Evolutionary conservation across 768 basidiomycete species (phyloP), one percentile per base, ranked within the genome.

Genomic region (Agaricus bisporus): DNA sequence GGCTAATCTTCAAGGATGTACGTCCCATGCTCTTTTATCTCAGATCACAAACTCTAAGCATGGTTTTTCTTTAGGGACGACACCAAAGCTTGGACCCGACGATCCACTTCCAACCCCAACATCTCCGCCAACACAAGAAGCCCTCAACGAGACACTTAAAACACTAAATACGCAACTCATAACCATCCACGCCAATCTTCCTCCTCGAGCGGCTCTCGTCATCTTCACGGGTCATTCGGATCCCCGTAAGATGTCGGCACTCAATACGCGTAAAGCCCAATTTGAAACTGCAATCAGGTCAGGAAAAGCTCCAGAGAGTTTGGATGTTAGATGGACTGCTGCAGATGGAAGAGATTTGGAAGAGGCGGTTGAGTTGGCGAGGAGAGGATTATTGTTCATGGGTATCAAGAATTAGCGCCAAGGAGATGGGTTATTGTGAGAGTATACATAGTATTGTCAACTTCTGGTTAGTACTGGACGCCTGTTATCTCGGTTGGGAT

Each of bases 221-320:
- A 73, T 98, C 37, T 84, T 97, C 63, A 90, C 88, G 0, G 94
- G 95, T 1, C 92, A 98, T 63, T 83, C 85, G 0, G 91, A 97
- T 65, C 94, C 95, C 0, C 81, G 91, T 0, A 72, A 67, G 6
- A 93, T 95, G 91, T 73, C 86, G 3, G 66, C 75, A 22, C 70
- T 98, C 18, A 85, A 84, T 59, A 79, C 79, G 5, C 76, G 85
- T 47, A 88, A 91, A 68, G 69, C 66, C 3, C 75, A 78, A 28
- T 95, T 93, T 60, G 94, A 98, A 61, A 72, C 62, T 20, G 81
- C 79, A 14, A 67, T 87, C 48, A 74, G 77, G 59, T 68, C 69
- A 45, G 82, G 82, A 17, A 80, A 78, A 69, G 75, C 69, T 11
- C 68, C 74, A 2, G 86, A 82, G 52, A 80, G 83, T 14, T 67